Percentiles rank a stretch among this genome's conserved stretches.
Conservation (phyloP, 768 basidiomycete genomes). For the Suillus subluteus region DNA sequence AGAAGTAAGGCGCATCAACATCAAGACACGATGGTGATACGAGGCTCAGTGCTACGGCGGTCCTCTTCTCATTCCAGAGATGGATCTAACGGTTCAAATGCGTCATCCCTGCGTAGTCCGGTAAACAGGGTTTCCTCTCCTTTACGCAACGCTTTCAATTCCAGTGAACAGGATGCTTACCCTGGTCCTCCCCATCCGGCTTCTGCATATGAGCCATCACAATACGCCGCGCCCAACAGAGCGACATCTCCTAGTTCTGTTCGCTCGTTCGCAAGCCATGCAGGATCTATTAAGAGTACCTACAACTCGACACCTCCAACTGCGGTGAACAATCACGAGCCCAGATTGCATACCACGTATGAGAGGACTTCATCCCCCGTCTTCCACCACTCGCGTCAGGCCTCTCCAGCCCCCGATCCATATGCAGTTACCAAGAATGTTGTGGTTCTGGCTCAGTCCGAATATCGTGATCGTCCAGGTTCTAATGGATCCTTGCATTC, state of each 20-base stretch:
- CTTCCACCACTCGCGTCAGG: conserved; percentile 22
- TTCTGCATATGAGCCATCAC: conserved; percentile 10
- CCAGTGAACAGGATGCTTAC: conserved; percentile 7
- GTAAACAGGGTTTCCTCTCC: conserved; percentile 20
- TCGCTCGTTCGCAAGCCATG: conserved; percentile 25
- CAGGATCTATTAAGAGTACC: conserved; percentile 14
- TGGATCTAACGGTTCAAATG: conserved; percentile 16
- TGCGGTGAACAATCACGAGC: conserved; percentile 22
- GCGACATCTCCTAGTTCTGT: conserved; percentile 29
- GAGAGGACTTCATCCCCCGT: conserved; percentile 37
- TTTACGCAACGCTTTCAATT: conserved; percentile 16
- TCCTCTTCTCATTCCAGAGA: conserved; percentile 16
- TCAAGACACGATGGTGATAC: conserved; percentile 9
- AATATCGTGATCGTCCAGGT: conserved; percentile 42
- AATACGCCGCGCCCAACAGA: conserved; percentile 18
- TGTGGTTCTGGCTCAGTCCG: conserved; percentile 20
- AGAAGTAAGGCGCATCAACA: conserved; percentile 11
- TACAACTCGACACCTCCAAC: conserved; percentile 12
- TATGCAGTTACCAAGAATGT: conserved; percentile 38
- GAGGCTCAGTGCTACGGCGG: conserved; percentile 8
- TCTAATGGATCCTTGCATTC: conserved; percentile 51
- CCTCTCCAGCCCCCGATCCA: conserved; percentile 35
- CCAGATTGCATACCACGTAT: conserved; percentile 20
- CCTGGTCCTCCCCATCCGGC: background rate
- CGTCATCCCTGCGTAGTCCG: conserved; percentile 16